These are phyloP conservation scores for Candida pini DNA, from an alignment of 805 yeast genomes.

Conservation along the genomic window DNA sequence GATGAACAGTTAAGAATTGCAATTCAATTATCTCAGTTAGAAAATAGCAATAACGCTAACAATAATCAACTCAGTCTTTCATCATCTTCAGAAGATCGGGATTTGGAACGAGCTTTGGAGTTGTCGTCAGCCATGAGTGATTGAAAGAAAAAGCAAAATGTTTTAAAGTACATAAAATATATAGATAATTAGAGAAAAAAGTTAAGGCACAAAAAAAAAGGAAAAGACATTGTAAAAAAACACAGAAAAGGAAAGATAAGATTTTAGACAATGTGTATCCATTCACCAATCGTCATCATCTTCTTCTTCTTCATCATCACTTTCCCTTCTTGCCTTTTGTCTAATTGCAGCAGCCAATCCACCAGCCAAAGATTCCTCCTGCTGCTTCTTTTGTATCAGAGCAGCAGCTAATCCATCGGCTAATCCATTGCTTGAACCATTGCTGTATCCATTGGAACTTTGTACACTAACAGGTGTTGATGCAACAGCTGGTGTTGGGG, in stretches of 20 bases:
- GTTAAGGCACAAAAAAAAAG: background rate
- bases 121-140: no score
- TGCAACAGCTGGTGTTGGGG: constrained; percentile 19
- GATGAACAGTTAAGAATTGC: constrained; percentile 7
- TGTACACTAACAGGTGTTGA: constrained; percentile 10
- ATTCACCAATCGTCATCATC: constrained; percentile 49
- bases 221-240: background rate
- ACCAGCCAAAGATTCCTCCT: constrained; percentile 64
- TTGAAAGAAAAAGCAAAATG: background rate
- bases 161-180: background rate
- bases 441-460: constrained; percentile 5
- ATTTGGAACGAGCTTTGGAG: constrained; percentile 11
- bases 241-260: background rate
- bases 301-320: constrained; percentile 66
- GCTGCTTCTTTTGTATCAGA: constrained; percentile 54
- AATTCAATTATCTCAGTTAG: constrained; percentile 1
- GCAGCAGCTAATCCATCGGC: constrained; percentile 64
- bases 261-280: no score
- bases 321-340: constrained; percentile 65
- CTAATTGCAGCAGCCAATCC: constrained; percentile 85
- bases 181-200: background rate
- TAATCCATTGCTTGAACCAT: constrained; percentile 13
- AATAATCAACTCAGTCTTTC: no score
- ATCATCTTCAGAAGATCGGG: no score
- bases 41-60: no score